A percentile compares a stretch with the other conserved stretches of the same genome.
These are phyloP conservation scores for Heterobasidion occidentale DNA, from an alignment of 1,284 basidiomycete genomes.

Conservation along the genomic window DNA sequence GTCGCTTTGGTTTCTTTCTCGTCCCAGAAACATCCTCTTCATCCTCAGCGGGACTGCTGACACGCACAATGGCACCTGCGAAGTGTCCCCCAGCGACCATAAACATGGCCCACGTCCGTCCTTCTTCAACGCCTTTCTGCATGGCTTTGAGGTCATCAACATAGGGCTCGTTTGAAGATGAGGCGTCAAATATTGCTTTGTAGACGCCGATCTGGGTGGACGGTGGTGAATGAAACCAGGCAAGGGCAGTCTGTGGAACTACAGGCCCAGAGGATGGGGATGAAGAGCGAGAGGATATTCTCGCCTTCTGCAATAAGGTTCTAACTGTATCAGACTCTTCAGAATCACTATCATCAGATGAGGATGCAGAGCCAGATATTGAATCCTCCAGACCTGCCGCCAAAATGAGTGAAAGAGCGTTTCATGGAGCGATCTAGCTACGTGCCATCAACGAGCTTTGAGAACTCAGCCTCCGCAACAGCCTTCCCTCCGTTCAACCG, in stretches of 20 bases:
- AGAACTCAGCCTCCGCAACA: constrained; percentile 67
- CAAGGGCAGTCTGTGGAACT: constrained; percentile 64
- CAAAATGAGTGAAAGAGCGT: neutral
- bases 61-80: constrained; percentile 82
- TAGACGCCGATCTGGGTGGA: constrained; percentile 89
- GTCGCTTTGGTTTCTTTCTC: constrained; percentile 50
- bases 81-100: constrained; percentile 98
- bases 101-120: constrained; percentile 86
- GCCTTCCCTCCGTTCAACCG: constrained; percentile 54
- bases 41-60: constrained; percentile 44
- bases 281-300: constrained; percentile 36
- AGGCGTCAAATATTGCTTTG: constrained; percentile 60
- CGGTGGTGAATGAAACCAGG: constrained; percentile 85
- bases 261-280: constrained; percentile 34
- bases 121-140: constrained; percentile 50
- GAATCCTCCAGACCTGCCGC: constrained; percentile 83
- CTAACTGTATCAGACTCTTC: constrained; percentile 61
- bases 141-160: constrained; percentile 56
- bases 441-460: constrained; percentile 73
- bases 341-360: constrained; percentile 45
- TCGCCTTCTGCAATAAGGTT: constrained; percentile 59
- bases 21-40: constrained; percentile 30
- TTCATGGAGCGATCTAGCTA: constrained; percentile 3
- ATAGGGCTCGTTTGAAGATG: constrained; percentile 34
- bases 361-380: constrained; percentile 81